Conservation (phyloP, 345 rosid genomes). For the Turritis glabra region DNA sequence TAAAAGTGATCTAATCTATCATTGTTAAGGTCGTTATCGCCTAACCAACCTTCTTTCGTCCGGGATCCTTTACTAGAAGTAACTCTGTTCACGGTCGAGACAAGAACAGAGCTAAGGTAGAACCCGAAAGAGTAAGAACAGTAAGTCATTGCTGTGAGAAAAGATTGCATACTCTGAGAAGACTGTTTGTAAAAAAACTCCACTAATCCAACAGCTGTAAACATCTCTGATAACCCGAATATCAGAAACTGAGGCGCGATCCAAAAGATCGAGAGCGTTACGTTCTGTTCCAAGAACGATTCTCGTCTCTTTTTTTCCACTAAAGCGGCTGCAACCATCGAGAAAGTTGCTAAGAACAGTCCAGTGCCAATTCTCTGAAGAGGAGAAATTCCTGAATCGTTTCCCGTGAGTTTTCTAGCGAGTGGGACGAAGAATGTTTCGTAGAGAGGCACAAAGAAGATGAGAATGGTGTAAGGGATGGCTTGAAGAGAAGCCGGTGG, state of each 20-base stretch:
- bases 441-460: constrained; percentile 56
- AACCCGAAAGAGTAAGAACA: constrained; percentile 71
- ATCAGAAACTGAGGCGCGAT: constrained; percentile 64
- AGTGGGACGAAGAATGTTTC: constrained; percentile 48
- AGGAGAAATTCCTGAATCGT: constrained; percentile 53
- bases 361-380: constrained; percentile 63
- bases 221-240: constrained; percentile 69
- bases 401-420: constrained; percentile 44
- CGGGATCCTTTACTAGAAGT: constrained; percentile 39
- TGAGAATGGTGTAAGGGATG: constrained; percentile 56
- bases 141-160: constrained; percentile 65
- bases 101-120: constrained; percentile 63
- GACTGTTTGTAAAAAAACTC: constrained; percentile 81
- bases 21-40: constrained; percentile 54
- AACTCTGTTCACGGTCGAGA: constrained; percentile 55
- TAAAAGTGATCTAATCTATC: constrained; percentile 66
- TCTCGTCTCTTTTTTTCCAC: constrained; percentile 54
- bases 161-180: constrained; percentile 59
- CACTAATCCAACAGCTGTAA: constrained; percentile 65
- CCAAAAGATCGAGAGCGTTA: constrained; percentile 60
- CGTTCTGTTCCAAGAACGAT: constrained; percentile 22
- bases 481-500: constrained; percentile 66
- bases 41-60: constrained; percentile 57
- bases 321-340: constrained; percentile 65
- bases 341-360: constrained; percentile 55